phyloP scores from a whole-genome alignment of 306 rosid species.

The Acacia confusa region DNA sequence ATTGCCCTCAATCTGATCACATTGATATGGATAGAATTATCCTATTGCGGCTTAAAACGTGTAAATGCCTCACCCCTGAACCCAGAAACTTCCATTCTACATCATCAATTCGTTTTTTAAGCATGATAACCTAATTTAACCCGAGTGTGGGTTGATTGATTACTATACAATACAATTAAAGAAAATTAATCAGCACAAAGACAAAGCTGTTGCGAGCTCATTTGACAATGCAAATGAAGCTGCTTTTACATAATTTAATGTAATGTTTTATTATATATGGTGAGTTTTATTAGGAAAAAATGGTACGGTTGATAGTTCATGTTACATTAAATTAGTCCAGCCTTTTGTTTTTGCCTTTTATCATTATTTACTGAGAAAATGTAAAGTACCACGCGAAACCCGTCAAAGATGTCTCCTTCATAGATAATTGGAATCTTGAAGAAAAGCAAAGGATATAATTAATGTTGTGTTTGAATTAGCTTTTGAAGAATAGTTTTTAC shows the following conservation, averaged over 20 bases:
- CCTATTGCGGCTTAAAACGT: too few relatives aligned
- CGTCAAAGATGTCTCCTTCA: neutral
- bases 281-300: neutral
- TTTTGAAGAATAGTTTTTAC: too few relatives aligned
- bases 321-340: neutral
- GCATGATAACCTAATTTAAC: neutral
- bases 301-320: neutral
- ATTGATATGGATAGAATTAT: too few relatives aligned
- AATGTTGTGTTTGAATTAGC: too few relatives aligned
- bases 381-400: constrained; percentile 26
- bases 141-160: neutral
- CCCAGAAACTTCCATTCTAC: too few relatives aligned
- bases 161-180: neutral
- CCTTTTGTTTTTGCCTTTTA: neutral
- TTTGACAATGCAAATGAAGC: neutral
- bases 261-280: neutral
- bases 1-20: too few relatives aligned
- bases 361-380: neutral
- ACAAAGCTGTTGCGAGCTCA: neutral
- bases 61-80: too few relatives aligned
- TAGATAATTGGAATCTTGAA: constrained; percentile 5
- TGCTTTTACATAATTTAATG: neutral
- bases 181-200: neutral
- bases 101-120: neutral
- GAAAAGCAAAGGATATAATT: neutral